These are phyloP conservation scores for Climacium dendroides DNA, from an alignment of 225 moss, liverwort and hornwort species.

Conservation along the genomic window DNA sequence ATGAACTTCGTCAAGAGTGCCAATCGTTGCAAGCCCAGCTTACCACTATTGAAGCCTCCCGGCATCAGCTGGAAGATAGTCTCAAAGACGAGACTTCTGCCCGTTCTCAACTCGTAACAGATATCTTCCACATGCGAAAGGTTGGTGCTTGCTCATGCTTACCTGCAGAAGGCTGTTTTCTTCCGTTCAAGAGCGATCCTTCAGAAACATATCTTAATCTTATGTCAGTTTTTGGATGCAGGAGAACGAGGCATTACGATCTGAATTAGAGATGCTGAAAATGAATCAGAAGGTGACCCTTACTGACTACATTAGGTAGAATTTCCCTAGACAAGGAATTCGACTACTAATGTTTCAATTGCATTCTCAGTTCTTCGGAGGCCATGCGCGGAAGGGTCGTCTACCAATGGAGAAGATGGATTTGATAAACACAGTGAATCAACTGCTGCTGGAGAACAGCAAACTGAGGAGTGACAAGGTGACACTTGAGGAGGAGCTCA, in stretches of 20 bases:
- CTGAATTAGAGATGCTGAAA: conserved; percentile 82
- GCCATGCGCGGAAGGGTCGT: conserved; percentile 75
- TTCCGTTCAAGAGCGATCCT: background rate
- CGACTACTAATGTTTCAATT: background rate
- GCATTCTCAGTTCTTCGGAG: conserved; percentile 61
- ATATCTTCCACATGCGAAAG: conserved; percentile 39
- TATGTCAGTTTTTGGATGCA: conserved; percentile 6
- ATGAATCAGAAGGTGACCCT: conserved; percentile 78
- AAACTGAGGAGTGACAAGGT: conserved; percentile 78
- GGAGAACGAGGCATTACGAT: conserved; percentile 69
- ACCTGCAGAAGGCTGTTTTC: background rate
- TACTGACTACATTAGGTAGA: background rate
- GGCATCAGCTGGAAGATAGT: conserved; percentile 29
- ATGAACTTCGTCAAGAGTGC: conserved; percentile 31
- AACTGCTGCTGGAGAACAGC: conserved; percentile 70
- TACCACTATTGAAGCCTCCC: conserved; percentile 25
- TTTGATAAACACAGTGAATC: conserved; percentile 90
- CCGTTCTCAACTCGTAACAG: conserved; percentile 40
- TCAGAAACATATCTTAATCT: background rate
- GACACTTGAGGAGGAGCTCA: conserved; percentile 76
- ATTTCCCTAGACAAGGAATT: conserved; percentile 1
- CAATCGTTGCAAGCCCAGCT: conserved; percentile 33
- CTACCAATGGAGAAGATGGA: conserved; percentile 88
- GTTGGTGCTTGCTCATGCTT: background rate
- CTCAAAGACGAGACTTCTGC: conserved; percentile 48